These are phyloP conservation scores for Chenopodium album DNA, from an alignment of 148 eudicot genomes.

Conservation along the genomic window DNA sequence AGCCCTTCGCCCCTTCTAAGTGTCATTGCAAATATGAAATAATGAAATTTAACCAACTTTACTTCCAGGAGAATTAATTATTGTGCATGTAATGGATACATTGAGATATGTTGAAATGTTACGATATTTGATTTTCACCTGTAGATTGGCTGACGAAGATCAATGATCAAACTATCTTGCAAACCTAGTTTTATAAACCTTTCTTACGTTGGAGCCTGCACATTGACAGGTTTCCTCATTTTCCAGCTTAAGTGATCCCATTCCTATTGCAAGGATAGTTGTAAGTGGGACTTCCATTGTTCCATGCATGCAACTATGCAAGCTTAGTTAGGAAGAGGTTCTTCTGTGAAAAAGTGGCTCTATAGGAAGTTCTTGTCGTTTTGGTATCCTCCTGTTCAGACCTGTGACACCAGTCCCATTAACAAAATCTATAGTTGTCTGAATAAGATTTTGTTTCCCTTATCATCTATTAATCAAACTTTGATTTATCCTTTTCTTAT, in stretches of 20 bases:
- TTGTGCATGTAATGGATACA: neutral
- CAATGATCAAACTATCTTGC: neutral
- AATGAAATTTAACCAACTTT: neutral
- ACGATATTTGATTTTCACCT: neutral
- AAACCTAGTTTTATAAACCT: neutral
- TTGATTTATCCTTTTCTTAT: neutral
- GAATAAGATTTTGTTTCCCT: neutral
- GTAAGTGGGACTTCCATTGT: conserved; percentile 3
- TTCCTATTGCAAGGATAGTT: neutral
- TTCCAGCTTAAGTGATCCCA: neutral
- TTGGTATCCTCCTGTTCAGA: neutral
- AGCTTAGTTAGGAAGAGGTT: neutral
- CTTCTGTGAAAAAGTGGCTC: neutral
- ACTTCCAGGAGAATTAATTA: neutral
- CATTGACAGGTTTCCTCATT: neutral
- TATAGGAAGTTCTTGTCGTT: conserved; percentile 1
- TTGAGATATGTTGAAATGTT: neutral
- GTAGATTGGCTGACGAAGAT: neutral
- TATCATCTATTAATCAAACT: neutral
- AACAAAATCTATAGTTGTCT: too few relatives aligned
- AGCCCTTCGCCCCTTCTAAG: neutral
- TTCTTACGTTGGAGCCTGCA: conserved; percentile 4
- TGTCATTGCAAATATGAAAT: neutral
- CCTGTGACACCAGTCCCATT: neutral
- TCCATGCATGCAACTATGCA: conserved; percentile 4